A percentile compares a stretch with the other conserved stretches of the same genome.
phyloP scores from a whole-genome alignment of 352 stramenopile species.

The Pythium folliculosum region DNA sequence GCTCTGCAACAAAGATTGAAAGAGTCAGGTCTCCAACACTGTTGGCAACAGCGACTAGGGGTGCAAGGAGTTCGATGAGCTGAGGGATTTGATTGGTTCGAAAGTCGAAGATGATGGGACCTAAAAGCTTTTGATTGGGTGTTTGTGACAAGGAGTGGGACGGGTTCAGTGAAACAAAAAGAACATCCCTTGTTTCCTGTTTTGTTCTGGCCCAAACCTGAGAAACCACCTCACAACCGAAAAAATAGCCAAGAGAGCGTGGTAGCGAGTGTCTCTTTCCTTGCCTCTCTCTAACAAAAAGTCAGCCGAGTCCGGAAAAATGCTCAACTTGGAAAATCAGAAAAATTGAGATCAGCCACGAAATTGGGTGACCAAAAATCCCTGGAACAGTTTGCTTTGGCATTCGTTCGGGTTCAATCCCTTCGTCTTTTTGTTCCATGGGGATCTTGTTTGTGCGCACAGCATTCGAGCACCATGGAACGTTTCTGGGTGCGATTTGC shows the following conservation, averaged over 20 bases:
- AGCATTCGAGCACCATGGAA: neutral
- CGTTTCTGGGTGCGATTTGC: neutral
- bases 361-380: conserved; percentile 7
- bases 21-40: conserved; percentile 29
- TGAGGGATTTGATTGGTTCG: conserved; percentile 8
- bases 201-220: conserved; percentile 1
- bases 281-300: conserved; percentile 2
- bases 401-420: neutral
- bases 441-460: neutral
- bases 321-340: conserved; percentile 18
- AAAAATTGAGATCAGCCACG: neutral
- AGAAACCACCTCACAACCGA: neutral
- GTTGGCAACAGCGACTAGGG: conserved; percentile 23
- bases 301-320: neutral
- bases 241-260: neutral
- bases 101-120: conserved; percentile 8
- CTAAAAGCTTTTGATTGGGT: neutral
- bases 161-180: conserved; percentile 11
- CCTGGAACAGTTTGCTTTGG: neutral
- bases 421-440: neutral
- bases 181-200: conserved; percentile 5
- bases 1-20: conserved; percentile 14
- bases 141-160: conserved; percentile 6
- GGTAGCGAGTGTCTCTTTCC: conserved; percentile 8
- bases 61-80: conserved; percentile 7